These are phyloP conservation scores for Liquidambar formosana DNA, from an alignment of 164 flowering plant genomes.

Conservation along the genomic window DNA sequence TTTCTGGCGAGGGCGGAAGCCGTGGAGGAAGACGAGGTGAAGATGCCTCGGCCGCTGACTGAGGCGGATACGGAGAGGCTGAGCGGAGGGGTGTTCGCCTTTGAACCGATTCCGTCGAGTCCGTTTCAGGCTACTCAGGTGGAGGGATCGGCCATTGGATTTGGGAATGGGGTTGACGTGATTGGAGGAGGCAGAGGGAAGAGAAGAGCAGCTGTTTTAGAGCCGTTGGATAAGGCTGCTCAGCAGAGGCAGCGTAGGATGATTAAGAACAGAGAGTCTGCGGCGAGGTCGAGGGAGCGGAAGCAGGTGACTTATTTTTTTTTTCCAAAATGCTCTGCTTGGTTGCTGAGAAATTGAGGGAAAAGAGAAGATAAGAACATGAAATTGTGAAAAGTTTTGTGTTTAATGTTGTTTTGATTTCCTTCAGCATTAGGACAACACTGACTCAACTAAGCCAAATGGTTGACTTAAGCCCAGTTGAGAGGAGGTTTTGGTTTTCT, in stretches of 20 bases:
- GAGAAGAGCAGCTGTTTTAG: constrained; percentile 42
- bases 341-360: not conserved
- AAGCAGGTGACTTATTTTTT: constrained; percentile 48
- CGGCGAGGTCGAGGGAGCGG: constrained; percentile 77
- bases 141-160: constrained; percentile 41
- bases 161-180: constrained; percentile 47
- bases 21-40: constrained; percentile 41
- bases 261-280: constrained; percentile 83
- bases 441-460: no score
- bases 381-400: no score
- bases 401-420: no score
- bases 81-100: constrained; percentile 34
- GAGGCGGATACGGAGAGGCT: constrained; percentile 22
- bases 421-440: no score
- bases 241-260: constrained; percentile 77
- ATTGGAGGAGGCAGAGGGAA: constrained; percentile 35
- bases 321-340: not conserved
- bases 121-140: constrained; percentile 27
- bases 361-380: not conserved
- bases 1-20: constrained; percentile 58
- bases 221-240: constrained; percentile 60
- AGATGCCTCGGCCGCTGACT: constrained; percentile 21
- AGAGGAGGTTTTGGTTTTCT: no score
- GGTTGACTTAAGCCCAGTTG: no score
- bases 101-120: constrained; percentile 30